Conservation (phyloP, 345 rosid genomes). For the Populus deltoides region DNA sequence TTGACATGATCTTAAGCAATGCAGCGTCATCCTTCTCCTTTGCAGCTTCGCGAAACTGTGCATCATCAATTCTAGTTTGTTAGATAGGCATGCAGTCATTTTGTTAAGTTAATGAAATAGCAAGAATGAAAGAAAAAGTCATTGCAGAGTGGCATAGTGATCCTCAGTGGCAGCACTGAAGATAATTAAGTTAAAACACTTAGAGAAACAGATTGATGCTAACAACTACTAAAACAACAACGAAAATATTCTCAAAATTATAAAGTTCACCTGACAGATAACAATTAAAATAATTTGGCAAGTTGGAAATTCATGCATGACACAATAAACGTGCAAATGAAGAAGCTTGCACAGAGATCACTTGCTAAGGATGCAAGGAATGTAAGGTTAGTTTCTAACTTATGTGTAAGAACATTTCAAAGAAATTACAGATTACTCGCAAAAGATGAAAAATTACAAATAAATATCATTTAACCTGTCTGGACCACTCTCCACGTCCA, state of each 20-base stretch:
- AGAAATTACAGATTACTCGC: background rate
- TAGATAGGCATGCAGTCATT: background rate
- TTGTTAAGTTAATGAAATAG: background rate
- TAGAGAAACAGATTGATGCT: too few species aligned
- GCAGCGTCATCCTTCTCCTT: slow-evolving; percentile 58
- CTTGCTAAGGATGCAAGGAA: background rate
- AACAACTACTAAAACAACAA: too few species aligned
- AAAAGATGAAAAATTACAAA: background rate
- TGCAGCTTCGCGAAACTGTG: slow-evolving; percentile 76
- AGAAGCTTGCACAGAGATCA: background rate
- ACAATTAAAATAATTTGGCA: background rate
- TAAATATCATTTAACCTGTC: slow-evolving; percentile 44
- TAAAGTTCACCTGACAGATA: too few species aligned
- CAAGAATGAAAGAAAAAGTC: background rate
- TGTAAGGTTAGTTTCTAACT: background rate
- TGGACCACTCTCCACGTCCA: slow-evolving; percentile 86
- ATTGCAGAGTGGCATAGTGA: too few species aligned
- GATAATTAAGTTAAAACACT: too few species aligned
- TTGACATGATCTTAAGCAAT: slow-evolving; percentile 75
- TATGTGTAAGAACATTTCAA: background rate
- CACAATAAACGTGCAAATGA: background rate
- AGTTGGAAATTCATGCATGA: too few species aligned
- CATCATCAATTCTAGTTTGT: slow-evolving; percentile 16
- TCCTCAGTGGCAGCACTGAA: too few species aligned
- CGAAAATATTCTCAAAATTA: too few species aligned